These are phyloP conservation scores for Cladosporium phlei DNA, from an alignment of 2,329 filamentous ascomycete species.

Conservation along the genomic window DNA sequence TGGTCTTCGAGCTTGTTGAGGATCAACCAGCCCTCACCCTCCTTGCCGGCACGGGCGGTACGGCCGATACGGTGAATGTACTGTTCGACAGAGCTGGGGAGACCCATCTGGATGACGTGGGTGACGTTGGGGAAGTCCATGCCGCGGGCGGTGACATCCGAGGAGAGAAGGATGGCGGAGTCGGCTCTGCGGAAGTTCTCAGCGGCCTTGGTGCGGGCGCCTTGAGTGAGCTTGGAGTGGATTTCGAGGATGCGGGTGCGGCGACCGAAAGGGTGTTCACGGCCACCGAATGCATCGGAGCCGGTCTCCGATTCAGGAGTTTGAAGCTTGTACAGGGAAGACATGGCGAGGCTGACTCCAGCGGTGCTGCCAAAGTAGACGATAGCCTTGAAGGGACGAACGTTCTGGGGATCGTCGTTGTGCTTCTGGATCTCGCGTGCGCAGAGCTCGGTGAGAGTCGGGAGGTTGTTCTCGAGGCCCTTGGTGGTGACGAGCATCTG, in stretches of 20 bases:
- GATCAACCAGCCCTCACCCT: conserved; percentile 67
- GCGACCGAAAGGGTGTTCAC: conserved; percentile 9
- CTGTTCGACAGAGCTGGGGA: conserved; percentile 42
- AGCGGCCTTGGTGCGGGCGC: conserved; percentile 62
- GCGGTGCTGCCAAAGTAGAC: conserved; percentile 81
- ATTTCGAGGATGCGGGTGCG: conserved; percentile 55
- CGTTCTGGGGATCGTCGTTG: conserved; percentile 36
- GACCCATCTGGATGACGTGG: conserved; percentile 49
- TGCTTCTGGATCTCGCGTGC: conserved; percentile 52
- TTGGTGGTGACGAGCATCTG: conserved; percentile 67
- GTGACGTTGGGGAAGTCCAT: conserved; percentile 53
- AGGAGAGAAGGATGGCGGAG: conserved; percentile 51
- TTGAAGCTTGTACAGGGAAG: conserved; percentile 52
- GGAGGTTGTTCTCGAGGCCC: conserved; percentile 71
- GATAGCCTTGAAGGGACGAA: conserved; percentile 85
- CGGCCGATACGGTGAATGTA: conserved; percentile 51
- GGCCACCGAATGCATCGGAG: conserved; percentile 25
- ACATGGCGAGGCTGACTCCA: conserved; percentile 61
- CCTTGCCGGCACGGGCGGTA: conserved; percentile 62
- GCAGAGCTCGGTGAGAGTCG: conserved; percentile 71
- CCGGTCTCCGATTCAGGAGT: conserved; percentile 17
- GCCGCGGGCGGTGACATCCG: conserved; percentile 49
- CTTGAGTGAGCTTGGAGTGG: conserved; percentile 73
- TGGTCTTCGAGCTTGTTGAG: conserved; percentile 52
- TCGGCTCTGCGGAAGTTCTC: conserved; percentile 64